Conservation (phyloP, 2,329 filamentous ascomycete genomes). For the Xylaria sp. region DNA sequence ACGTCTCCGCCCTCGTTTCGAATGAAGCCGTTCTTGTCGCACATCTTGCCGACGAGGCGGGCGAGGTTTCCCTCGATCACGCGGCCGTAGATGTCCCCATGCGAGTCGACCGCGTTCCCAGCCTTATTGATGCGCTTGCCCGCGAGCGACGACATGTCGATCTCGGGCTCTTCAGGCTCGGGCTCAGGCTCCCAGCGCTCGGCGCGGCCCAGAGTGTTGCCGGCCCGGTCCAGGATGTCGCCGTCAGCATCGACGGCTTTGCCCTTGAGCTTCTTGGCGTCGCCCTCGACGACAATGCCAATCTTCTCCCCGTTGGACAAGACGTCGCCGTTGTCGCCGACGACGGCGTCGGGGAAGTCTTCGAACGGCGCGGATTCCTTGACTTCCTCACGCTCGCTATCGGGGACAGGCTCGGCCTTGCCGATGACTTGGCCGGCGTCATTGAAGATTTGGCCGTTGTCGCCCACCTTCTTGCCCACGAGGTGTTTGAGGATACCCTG, state of each 20-base stretch:
- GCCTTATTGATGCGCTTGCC: slow-evolving; percentile 76
- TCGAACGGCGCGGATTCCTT: slow-evolving; percentile 60
- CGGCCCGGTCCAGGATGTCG: slow-evolving; percentile 70
- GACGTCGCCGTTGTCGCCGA: slow-evolving; percentile 60
- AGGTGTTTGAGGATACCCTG: slow-evolving; percentile 69
- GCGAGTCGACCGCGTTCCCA: slow-evolving; percentile 63
- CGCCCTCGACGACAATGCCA: slow-evolving; percentile 68
- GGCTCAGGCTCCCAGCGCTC: slow-evolving; percentile 67
- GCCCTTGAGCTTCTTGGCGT: slow-evolving; percentile 66
- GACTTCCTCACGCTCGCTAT: slow-evolving; percentile 55
- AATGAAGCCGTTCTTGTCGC: slow-evolving; percentile 73
- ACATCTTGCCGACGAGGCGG: slow-evolving; percentile 69
- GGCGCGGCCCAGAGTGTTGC: slow-evolving; percentile 69
- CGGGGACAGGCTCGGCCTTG: slow-evolving; percentile 67
- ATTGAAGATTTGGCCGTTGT: slow-evolving; percentile 73
- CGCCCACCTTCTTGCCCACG: slow-evolving; percentile 67
- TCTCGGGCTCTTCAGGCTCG: slow-evolving; percentile 54
- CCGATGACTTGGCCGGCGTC: slow-evolving; percentile 72
- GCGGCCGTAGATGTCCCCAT: slow-evolving; percentile 64
- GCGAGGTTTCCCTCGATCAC: slow-evolving; percentile 70
- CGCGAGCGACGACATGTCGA: slow-evolving; percentile 66
- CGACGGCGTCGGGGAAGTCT: slow-evolving; percentile 60
- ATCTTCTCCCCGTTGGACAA: slow-evolving; percentile 58
- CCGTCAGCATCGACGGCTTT: slow-evolving; percentile 72
- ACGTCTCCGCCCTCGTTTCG: slow-evolving; percentile 75